Evolutionary conservation across 768 basidiomycete species (phyloP), one percentile per base, ranked within the genome.

Genomic region (Nevesoporus exiguus): DNA sequence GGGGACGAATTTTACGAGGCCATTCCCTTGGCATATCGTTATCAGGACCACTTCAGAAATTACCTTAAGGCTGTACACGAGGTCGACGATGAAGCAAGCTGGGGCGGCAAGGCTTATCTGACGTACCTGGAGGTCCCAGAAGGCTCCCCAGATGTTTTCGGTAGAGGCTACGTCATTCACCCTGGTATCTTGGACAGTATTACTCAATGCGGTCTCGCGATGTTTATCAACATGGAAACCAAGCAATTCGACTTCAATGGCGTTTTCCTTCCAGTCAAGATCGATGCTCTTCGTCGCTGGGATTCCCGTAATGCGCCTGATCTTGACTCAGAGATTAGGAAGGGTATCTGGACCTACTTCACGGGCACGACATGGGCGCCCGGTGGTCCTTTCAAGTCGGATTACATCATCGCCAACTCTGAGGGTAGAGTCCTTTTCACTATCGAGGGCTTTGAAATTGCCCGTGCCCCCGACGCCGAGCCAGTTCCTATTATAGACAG

Each of bases 131-230:
- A 63, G 44, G 17, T 63, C 19, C 58, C 62, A 0, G 55, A 64
- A 30, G 41, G 49, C 37, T 67, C 66, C 11, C 63, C 64, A 7
- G 63, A 69, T 8, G 68, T 69, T 5, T 69, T 65, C 33, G 68
- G 65, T 3, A 61, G 58, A 48, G 66, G 67, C 24, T 72, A 72
- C 19, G 55, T 45, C 40, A 66, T 71, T 47, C 71, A 71, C 52
- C 70, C 70, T 3, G 70, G 71, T 50, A 59, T 71, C 31, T 54
- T 71, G 7, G 70, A 71, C 53, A 69, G 67, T 11, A 67, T 68
- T 45, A 68, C 68, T 17, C 67, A 68, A 47, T 67, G 65, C 27
- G 67, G 68, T 51, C 66, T 69, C 15, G 63, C 65, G 2, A 65
- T 69, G 68, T 63, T 63, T 49, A 63, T 63, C 52, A 64, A 64